A percentile compares a stretch with the other conserved stretches of the same genome.
Evolutionary conservation across 2,329 filamentous ascomycete genomes (phyloP).

Genomic region (Coniella vitis): DNA sequence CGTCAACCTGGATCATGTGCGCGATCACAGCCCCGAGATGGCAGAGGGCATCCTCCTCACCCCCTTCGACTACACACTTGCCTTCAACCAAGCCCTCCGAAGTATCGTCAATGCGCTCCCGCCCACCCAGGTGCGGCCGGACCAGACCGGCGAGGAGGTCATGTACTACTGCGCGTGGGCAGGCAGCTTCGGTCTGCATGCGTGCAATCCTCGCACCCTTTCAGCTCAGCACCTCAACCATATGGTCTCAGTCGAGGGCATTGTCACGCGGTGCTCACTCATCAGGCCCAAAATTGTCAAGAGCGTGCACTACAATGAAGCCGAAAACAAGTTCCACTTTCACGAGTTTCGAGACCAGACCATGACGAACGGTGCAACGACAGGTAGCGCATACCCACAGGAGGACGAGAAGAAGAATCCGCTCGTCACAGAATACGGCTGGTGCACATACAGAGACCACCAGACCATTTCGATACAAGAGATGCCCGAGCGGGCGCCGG

Average conservation of each 20-base stretch:
- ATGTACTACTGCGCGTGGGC: conserved; percentile 97
- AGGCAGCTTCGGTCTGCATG: conserved; percentile 89
- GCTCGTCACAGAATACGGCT: conserved; percentile 89
- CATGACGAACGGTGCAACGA: conserved; percentile 87
- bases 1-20: conserved; percentile 84
- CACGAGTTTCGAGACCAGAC: conserved; percentile 94
- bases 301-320: conserved; percentile 94
- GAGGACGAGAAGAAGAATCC: conserved; percentile 91
- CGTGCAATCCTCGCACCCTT: conserved; percentile 89
- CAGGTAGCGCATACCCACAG: conserved; percentile 86
- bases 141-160: conserved; percentile 70
- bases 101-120: conserved; percentile 77
- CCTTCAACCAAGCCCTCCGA: conserved; percentile 87
- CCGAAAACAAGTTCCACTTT: conserved; percentile 77
- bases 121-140: conserved; percentile 54
- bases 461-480: conserved; percentile 98
- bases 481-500: conserved; percentile 95
- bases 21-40: conserved; percentile 77
- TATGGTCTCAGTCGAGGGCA: conserved; percentile 96
- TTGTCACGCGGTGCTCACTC: conserved; percentile 91
- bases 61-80: conserved; percentile 81
- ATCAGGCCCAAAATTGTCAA: conserved; percentile 97
- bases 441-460: conserved; percentile 92
- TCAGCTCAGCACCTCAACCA: conserved; percentile 86
- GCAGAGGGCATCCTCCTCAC: conserved; percentile 71